These are phyloP conservation scores for Arabidopsis suecica DNA, from an alignment of 345 rosid genomes.

Conservation along the genomic window DNA sequence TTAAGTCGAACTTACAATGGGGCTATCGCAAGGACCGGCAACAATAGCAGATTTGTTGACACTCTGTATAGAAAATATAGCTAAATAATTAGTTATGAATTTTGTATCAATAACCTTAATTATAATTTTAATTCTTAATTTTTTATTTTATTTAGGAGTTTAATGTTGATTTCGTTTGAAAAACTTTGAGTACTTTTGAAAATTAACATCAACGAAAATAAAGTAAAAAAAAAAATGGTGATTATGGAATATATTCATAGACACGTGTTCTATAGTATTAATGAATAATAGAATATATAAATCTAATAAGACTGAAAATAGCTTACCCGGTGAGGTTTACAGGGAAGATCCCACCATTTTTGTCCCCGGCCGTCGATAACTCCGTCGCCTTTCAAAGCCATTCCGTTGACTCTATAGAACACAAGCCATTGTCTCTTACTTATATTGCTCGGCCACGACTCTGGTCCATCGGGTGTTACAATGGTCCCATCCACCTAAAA, in stretches of 20 bases:
- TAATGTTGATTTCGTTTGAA: not conserved
- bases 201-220: not conserved
- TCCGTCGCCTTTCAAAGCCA: slow-evolving; percentile 89
- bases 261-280: not conserved
- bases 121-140: not conserved
- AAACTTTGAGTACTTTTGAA: not conserved
- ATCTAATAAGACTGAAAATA: not conserved
- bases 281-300: not conserved
- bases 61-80: slow-evolving; percentile 47
- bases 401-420: slow-evolving; percentile 71
- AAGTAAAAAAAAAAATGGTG: not conserved
- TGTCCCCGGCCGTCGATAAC: slow-evolving; percentile 84
- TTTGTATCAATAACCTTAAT: not conserved
- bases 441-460: slow-evolving; percentile 66
- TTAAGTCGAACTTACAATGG: slow-evolving; percentile 60
- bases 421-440: slow-evolving; percentile 95
- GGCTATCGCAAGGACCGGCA: slow-evolving; percentile 93
- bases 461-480: slow-evolving; percentile 78
- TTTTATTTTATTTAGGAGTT: not conserved
- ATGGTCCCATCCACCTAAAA: slow-evolving; percentile 65
- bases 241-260: not conserved
- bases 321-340: slow-evolving; percentile 93
- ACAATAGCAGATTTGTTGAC: slow-evolving; percentile 61
- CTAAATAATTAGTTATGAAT: not conserved
- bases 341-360: slow-evolving; percentile 99